These are phyloP conservation scores for Tagetes erecta DNA, from an alignment of 129 eudicot genomes.

Conservation along the genomic window DNA sequence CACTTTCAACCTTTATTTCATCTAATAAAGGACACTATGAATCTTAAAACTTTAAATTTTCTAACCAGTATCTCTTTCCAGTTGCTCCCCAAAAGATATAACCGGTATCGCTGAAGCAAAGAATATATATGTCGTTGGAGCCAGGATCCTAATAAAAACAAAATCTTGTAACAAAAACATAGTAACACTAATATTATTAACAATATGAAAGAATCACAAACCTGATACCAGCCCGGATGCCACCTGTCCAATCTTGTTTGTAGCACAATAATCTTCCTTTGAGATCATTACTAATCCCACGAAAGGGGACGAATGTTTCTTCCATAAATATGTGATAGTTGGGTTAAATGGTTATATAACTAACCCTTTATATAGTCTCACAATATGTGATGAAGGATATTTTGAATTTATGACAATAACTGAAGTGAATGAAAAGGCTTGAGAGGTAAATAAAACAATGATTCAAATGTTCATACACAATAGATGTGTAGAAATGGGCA, in stretches of 20 bases:
- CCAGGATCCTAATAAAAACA: slow-evolving; percentile 67
- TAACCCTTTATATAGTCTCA: slow-evolving; percentile 2
- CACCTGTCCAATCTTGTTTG: slow-evolving; percentile 95
- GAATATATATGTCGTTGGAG: slow-evolving; percentile 97
- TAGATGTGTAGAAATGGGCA: slow-evolving; percentile 37
- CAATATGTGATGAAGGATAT: background rate
- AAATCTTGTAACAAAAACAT: slow-evolving; percentile 6
- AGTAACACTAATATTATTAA: slow-evolving; percentile 2
- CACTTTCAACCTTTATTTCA: background rate
- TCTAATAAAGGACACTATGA: background rate
- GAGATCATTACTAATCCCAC: slow-evolving; percentile 93
- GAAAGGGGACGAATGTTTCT: slow-evolving; percentile 93
- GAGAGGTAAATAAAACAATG: slow-evolving; percentile 60
- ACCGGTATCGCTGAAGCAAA: slow-evolving; percentile 99
- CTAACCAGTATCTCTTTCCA: slow-evolving; percentile 85
- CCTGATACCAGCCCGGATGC: slow-evolving; percentile 94
- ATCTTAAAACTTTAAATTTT: slow-evolving; percentile 14
- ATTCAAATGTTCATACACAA: slow-evolving; percentile 43
- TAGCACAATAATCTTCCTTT: slow-evolving; percentile 88
- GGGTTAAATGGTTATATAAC: background rate
- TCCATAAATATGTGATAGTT: slow-evolving; percentile 56
- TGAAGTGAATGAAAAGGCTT: slow-evolving; percentile 39
- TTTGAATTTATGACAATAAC: background rate
- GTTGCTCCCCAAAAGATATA: slow-evolving; percentile 96
- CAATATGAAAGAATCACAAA: slow-evolving; percentile 26